A percentile compares a stretch with the other conserved stretches of the same genome.
phyloP scores from a whole-genome alignment of 1,284 basidiomycete species.

The Cryptococcus floricola region DNA sequence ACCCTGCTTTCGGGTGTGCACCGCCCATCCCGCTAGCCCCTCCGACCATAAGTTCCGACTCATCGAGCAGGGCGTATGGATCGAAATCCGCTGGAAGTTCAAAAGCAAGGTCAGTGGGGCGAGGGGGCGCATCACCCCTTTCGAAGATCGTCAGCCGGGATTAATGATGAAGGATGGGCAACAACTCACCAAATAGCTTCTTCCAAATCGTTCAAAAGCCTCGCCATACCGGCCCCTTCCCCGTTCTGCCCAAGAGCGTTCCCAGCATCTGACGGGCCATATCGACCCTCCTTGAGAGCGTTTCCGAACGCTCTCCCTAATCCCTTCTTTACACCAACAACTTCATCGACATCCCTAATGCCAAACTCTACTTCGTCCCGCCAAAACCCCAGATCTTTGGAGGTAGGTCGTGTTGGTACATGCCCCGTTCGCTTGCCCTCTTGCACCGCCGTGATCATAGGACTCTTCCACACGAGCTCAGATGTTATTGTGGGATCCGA shows the following conservation, averaged over 20 bases:
- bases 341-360: slow-evolving; percentile 40
- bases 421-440: slow-evolving; percentile 29
- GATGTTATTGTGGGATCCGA: not conserved
- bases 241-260: slow-evolving; percentile 29
- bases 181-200: slow-evolving; percentile 39
- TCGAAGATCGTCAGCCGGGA: not conserved
- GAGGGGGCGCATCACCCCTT: slow-evolving; percentile 43
- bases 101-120: slow-evolving; percentile 40
- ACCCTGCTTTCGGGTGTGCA: not conserved
- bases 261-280: slow-evolving; percentile 27
- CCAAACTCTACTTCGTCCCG: slow-evolving; percentile 34
- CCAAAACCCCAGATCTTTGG: slow-evolving; percentile 34
- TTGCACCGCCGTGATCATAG: slow-evolving; percentile 38
- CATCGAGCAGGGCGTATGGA: slow-evolving; percentile 28
- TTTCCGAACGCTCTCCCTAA: slow-evolving; percentile 35
- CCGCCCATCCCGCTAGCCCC: not conserved
- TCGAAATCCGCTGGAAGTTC: slow-evolving; percentile 40
- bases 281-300: slow-evolving; percentile 28
- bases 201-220: slow-evolving; percentile 44
- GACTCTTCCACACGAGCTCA: slow-evolving; percentile 26
- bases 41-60: slow-evolving; percentile 3
- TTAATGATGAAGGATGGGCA: too few relatives aligned
- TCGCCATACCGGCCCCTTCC: slow-evolving; percentile 29
- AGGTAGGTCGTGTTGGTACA: slow-evolving; percentile 19
- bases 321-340: slow-evolving; percentile 41